A percentile compares a stretch with the other conserved stretches of the same genome.
Conservation (phyloP, 305 asterid species). For the Fraxinus angustifolia region DNA sequence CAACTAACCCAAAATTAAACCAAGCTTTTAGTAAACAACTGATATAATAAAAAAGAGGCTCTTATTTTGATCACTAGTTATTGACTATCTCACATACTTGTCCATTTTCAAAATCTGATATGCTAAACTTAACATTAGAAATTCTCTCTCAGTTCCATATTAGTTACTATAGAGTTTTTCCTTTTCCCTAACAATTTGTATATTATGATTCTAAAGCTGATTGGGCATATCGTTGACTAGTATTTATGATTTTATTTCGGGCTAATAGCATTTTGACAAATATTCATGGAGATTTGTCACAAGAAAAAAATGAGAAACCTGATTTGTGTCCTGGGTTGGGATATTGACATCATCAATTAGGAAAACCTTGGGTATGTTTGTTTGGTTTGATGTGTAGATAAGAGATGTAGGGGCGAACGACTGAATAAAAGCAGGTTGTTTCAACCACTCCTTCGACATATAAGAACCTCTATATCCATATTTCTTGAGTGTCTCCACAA, state of each 20-base stretch:
- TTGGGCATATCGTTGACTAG: neutral
- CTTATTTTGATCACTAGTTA: neutral
- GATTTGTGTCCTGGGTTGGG: slow-evolving; percentile 89
- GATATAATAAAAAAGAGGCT: neutral
- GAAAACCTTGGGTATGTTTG: slow-evolving; percentile 78
- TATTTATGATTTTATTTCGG: neutral
- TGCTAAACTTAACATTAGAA: neutral
- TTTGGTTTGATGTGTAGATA: slow-evolving; percentile 57
- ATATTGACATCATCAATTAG: slow-evolving; percentile 56
- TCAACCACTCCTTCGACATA: slow-evolving; percentile 81
- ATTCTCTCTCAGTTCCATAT: neutral
- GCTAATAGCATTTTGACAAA: neutral
- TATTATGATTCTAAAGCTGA: neutral
- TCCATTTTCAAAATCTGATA: neutral
- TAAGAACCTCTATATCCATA: slow-evolving; percentile 81
- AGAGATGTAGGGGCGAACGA: slow-evolving; percentile 93
- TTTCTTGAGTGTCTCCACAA: slow-evolving; percentile 66
- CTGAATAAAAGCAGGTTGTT: slow-evolving; percentile 79
- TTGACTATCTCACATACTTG: neutral
- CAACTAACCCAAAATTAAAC: neutral
- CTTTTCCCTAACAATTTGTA: neutral
- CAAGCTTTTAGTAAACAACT: neutral
- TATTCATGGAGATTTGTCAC: neutral
- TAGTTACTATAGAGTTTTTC: neutral
- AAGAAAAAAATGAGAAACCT: slow-evolving; percentile 40